A percentile compares a stretch with the other conserved stretches of the same genome.
These are phyloP conservation scores for Anisogramma anomala DNA, from an alignment of 2,329 filamentous ascomycete species.

Conservation along the genomic window DNA sequence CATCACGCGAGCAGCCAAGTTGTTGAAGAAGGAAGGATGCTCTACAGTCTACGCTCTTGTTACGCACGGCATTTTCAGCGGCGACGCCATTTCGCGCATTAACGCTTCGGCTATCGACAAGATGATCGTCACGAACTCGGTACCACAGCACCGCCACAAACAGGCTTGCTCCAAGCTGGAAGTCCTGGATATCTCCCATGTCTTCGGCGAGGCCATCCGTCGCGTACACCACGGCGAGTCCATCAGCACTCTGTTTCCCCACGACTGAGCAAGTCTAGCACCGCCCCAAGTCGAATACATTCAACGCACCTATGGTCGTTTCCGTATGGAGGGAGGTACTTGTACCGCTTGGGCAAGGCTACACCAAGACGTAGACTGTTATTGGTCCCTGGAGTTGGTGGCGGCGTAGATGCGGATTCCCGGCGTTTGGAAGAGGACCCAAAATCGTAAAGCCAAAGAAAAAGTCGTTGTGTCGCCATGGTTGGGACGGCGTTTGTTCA, in stretches of 20 bases:
- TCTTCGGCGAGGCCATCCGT: conserved; percentile 92
- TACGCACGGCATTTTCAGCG: conserved; percentile 89
- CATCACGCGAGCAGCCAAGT: conserved; percentile 87
- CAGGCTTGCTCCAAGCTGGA: conserved; percentile 75
- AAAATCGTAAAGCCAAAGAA: conserved; percentile 6
- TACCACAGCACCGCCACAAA: conserved; percentile 76
- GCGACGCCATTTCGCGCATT: conserved; percentile 87
- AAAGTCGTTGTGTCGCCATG: background rate
- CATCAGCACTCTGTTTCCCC: conserved; percentile 88
- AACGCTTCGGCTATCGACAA: conserved; percentile 89
- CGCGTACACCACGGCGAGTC: conserved; percentile 96
- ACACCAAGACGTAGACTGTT: conserved; percentile 3
- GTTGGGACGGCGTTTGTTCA: background rate
- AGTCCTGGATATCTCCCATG: conserved; percentile 77
- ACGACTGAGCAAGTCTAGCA: conserved; percentile 41
- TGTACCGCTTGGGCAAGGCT: conserved; percentile 10
- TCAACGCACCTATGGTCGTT: conserved; percentile 5
- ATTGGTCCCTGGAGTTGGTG: conserved; percentile 11
- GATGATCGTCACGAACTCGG: conserved; percentile 89
- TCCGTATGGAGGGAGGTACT: conserved; percentile 1
- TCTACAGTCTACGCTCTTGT: conserved; percentile 81
- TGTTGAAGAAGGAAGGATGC: conserved; percentile 95
- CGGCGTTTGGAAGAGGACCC: conserved; percentile 1
- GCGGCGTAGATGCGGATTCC: conserved; percentile 10
- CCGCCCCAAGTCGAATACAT: too few species aligned